Evolutionary conservation across 192 early-diverging fungal species (phyloP), one percentile per base, ranked within the genome.

Genomic region (Bifiguratus adelaidae): DNA sequence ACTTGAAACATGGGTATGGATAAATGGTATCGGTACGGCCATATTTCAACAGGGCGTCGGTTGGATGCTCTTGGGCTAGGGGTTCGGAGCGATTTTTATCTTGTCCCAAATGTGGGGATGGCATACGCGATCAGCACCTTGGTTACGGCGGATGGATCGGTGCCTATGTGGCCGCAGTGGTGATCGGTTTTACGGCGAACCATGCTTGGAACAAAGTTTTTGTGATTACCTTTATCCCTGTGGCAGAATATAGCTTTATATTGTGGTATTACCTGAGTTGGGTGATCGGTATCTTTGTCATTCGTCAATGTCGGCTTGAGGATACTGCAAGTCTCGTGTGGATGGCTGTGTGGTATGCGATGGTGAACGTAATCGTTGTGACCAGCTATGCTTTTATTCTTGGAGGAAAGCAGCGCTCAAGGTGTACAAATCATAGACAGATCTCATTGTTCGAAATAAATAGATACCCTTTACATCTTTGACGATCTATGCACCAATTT

Each of bases 41-140:
- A 24, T 61, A n/a, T 48, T 28, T 49, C 58, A 61, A 20, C 52
- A 42, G 15, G 58, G 58, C 5, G 27, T 24, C 42, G 47, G 41
- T 20, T 61, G 58, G 58, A 51, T 53, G 38, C 43, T 61, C 7
- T 61, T 61, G 19, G 40, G 47, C 2, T 61, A 48, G 18, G 58
- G 58, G 15, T 61, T 61, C 26, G 37, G 33, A 7, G 28, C 40
- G 2, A 46, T 61, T 11, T 61, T 61, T 30, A 20, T 61, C n/a
- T 13, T 61, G 2, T 49, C 52, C 19, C 58, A 61, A 32, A 40
- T 61, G 9, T 55, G 42, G 33, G 41, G 46, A 11, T 21, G 16
- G 7, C 37, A 21, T 40, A 6, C 37, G 22, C 7, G 18, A 13
- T 0, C 37, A 40, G 15, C 37, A 21, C 7, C 13, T 40, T 21